Conservation (phyloP, 169 alveolate species). For the Babesia sp. region DNA sequence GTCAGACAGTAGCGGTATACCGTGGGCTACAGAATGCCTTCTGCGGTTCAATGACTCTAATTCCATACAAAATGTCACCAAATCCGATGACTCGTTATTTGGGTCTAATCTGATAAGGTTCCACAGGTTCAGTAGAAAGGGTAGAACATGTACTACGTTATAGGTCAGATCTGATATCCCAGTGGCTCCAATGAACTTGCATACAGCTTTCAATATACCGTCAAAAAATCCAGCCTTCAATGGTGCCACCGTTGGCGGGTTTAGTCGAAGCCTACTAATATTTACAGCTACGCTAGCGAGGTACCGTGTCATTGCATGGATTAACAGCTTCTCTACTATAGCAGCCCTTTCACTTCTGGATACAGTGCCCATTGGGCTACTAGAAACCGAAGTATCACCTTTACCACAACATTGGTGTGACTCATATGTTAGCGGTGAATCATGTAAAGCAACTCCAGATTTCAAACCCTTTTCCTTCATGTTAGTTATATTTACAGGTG, state of each 20-base stretch:
- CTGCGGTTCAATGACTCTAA: constrained; percentile 11
- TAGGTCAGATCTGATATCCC: background rate
- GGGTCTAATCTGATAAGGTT: background rate
- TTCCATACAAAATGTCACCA: constrained; percentile 13
- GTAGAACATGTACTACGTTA: background rate
- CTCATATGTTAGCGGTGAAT: too few relatives aligned
- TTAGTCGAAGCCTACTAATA: background rate
- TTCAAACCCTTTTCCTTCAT: background rate
- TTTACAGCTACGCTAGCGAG: constrained; percentile 26
- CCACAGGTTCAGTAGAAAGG: constrained; percentile 10
- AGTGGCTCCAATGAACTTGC: background rate
- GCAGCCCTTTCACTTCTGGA: background rate
- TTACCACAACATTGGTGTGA: too few relatives aligned
- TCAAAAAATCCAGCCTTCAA: background rate
- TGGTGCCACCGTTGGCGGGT: background rate
- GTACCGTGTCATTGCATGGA: constrained; percentile 34
- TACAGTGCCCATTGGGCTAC: too few relatives aligned
- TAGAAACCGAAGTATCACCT: too few relatives aligned
- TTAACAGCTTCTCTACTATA: constrained; percentile 13
- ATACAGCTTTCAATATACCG: constrained; percentile 6
- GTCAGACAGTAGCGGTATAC: constrained; percentile 7
- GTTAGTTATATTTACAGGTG: background rate
- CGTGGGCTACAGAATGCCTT: constrained; percentile 18
- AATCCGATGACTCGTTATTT: background rate
- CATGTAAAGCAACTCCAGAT: background rate